Evolutionary conservation across 2,329 filamentous ascomycete genomes (phyloP).

Genomic region (Colletotrichum liriopes): DNA sequence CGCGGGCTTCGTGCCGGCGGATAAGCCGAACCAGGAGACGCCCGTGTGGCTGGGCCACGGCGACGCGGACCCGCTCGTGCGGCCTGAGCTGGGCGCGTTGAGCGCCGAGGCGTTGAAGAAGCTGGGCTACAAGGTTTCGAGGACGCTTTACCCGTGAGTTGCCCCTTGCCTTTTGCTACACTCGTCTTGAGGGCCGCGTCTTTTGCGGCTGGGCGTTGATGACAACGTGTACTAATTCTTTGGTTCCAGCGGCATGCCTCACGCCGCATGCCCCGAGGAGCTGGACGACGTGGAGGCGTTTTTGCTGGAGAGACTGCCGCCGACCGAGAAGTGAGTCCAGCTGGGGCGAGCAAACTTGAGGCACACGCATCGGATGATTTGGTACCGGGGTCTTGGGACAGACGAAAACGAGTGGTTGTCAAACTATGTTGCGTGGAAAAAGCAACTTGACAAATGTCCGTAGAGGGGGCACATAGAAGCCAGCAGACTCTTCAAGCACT

Average conservation of each 20-base stretch:
- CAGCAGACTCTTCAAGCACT: too few species aligned
- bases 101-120: constrained; percentile 78
- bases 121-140: constrained; percentile 80
- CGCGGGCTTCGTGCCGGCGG: constrained; percentile 56
- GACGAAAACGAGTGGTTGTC: background rate
- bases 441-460: background rate
- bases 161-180: background rate
- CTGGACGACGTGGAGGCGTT: constrained; percentile 84
- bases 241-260: constrained; percentile 73
- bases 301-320: constrained; percentile 62
- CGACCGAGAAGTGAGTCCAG: constrained; percentile 47
- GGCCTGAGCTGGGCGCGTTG: constrained; percentile 76
- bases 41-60: constrained; percentile 94
- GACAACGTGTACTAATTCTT: constrained; percentile 10
- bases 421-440: background rate
- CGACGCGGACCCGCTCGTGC: constrained; percentile 81
- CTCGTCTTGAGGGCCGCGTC: background rate
- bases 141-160: constrained; percentile 79
- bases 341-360: background rate
- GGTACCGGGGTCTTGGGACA: background rate
- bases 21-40: constrained; percentile 76
- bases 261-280: constrained; percentile 84
- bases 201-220: background rate
- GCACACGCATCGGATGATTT: too few species aligned
- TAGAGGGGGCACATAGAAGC: background rate